Evolutionary conservation across 2,329 filamentous ascomycete genomes (phyloP).

Genomic region (Alternaria triticimaculans): DNA sequence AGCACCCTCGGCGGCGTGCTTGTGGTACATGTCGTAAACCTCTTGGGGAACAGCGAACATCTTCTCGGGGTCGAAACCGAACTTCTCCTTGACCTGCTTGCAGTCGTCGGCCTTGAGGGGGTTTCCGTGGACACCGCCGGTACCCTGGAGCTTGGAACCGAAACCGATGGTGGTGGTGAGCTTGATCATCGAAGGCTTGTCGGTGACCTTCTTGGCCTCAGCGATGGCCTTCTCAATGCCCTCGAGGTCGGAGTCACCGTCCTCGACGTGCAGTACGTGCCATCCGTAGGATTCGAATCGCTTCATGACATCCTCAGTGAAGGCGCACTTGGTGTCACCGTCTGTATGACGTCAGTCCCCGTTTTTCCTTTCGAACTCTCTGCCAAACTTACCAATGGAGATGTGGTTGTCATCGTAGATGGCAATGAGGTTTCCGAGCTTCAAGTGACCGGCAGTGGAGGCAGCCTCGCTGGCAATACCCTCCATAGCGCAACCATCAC

Average conservation of each 20-base stretch:
- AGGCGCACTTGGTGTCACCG: conserved; percentile 92
- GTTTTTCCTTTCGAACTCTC: background rate
- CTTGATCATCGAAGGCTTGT: conserved; percentile 98
- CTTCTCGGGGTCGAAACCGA: conserved; percentile 95
- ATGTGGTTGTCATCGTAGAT: conserved; percentile 99
- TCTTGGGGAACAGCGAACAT: conserved; percentile 91
- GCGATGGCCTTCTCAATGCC: conserved; percentile 88
- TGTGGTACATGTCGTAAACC: conserved; percentile 89
- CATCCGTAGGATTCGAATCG: conserved; percentile 97
- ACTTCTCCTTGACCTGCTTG: conserved; percentile 91
- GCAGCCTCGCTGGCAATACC: conserved; percentile 93
- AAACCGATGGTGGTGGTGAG: conserved; percentile 97
- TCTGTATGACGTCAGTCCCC: conserved; percentile 59
- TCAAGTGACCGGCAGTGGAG: conserved; percentile 91
- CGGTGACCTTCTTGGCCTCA: conserved; percentile 82
- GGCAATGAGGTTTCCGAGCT: conserved; percentile 96
- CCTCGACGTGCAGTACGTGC: conserved; percentile 83
- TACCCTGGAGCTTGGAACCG: conserved; percentile 91
- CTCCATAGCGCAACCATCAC: conserved; percentile 98
- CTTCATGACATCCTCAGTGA: conserved; percentile 95
- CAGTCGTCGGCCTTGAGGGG: conserved; percentile 94
- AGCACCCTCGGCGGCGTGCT: conserved; percentile 84
- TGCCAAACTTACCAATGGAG: conserved; percentile 66
- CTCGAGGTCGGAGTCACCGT: conserved; percentile 88
- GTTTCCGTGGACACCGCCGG: conserved; percentile 93